Evolutionary conservation across 2,329 filamentous ascomycete genomes (phyloP).

Genomic region (Fusarium annulatum): DNA sequence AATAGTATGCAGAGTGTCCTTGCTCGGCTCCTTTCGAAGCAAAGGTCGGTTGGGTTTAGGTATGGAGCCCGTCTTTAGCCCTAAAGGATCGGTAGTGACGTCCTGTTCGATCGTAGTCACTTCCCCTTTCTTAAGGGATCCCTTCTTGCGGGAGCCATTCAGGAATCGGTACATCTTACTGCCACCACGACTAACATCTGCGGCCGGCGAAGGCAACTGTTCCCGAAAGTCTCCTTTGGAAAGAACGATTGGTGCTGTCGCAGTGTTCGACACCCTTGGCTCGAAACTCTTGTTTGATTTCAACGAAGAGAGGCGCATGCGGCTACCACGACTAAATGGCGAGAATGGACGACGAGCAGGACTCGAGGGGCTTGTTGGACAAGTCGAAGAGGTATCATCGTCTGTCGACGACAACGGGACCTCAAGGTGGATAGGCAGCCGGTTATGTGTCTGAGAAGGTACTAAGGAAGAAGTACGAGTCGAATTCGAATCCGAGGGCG

Average conservation of each 20-base stretch:
- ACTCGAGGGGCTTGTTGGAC: conserved; percentile 30
- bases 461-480: conserved; percentile 32
- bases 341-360: conserved; percentile 28
- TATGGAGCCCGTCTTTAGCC: conserved; percentile 35
- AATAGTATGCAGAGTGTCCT: conserved; percentile 62
- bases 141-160: conserved; percentile 34
- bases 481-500: conserved; percentile 34
- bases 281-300: conserved; percentile 35
- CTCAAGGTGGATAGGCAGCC: conserved; percentile 35
- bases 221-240: conserved; percentile 1
- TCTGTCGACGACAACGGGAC: conserved; percentile 27
- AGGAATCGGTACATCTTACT: conserved; percentile 35
- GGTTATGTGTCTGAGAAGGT: conserved; percentile 30
- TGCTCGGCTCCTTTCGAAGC: conserved; percentile 55
- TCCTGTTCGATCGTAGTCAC: conserved; percentile 14
- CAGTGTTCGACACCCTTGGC: conserved; percentile 12
- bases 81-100: conserved; percentile 47
- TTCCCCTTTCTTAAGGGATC: conserved; percentile 29
- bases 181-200: not conserved
- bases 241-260: conserved; percentile 15
- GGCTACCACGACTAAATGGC: conserved; percentile 32
- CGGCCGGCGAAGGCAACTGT: not conserved
- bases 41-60: conserved; percentile 51
- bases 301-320: conserved; percentile 36
- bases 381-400: conserved; percentile 34